These are phyloP conservation scores for Cyberlindnera americana DNA, from an alignment of 805 yeast species.

Conservation along the genomic window DNA sequence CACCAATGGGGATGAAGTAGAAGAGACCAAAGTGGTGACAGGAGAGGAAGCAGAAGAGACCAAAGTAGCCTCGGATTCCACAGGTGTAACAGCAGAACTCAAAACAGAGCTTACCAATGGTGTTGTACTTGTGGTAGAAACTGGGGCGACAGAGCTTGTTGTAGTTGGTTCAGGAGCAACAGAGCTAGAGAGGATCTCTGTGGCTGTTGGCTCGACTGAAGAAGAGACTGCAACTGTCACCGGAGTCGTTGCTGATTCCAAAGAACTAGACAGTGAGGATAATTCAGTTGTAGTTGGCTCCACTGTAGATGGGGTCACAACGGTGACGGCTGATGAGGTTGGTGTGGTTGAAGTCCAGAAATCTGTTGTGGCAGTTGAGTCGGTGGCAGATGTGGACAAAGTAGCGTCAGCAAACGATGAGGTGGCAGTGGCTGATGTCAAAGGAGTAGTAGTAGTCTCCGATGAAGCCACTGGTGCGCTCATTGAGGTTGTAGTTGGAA, in stretches of 20 bases:
- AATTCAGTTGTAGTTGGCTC: not conserved
- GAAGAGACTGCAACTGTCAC: not conserved
- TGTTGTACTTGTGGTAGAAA: not conserved
- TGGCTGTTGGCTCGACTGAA: slow-evolving; percentile 1
- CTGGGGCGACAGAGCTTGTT: slow-evolving; percentile 3
- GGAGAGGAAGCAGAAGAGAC: not conserved
- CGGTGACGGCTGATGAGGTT: slow-evolving; percentile 1
- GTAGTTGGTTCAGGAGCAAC: slow-evolving; percentile 1
- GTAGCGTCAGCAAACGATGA: not conserved
- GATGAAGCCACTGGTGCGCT: slow-evolving; percentile 12
- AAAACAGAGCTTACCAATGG: not conserved
- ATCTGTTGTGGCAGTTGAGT: slow-evolving; percentile 2
- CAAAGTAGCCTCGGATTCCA: not conserved
- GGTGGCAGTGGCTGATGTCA: slow-evolving; percentile 2
- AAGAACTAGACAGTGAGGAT: not conserved
- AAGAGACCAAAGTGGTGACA: not conserved
- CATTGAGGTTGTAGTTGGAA: slow-evolving; percentile 8
- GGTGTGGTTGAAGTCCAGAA: slow-evolving; percentile 3
- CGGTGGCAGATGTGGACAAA: not conserved
- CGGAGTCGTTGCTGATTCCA: slow-evolving; percentile 1
- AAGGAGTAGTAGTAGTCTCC: not conserved
- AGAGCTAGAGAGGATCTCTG: slow-evolving; percentile 1
- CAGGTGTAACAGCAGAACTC: not conserved
- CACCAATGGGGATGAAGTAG: not conserved
- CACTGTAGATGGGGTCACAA: slow-evolving; percentile 3